Evolutionary conservation across 495 filamentous ascomycete species (phyloP).

Genomic region (Aspergillus hancockii): DNA sequence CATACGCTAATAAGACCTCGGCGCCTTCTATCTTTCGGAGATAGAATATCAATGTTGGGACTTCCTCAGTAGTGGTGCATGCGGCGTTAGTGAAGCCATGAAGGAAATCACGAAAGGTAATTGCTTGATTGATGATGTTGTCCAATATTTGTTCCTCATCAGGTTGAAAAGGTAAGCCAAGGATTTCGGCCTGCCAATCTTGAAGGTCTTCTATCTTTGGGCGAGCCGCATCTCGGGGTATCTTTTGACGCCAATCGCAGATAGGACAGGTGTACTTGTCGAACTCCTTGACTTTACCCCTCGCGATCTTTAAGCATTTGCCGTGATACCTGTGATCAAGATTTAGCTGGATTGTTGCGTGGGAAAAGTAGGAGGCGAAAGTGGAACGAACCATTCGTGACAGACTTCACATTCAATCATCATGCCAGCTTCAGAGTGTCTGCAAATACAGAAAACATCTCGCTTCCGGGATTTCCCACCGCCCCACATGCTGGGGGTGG

Average conservation of each 20-base stretch:
- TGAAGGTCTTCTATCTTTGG: constrained; percentile 93
- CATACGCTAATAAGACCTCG: constrained; percentile 86
- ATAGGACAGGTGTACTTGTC: constrained; percentile 99
- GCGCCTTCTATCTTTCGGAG: constrained; percentile 97
- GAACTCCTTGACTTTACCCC: constrained; percentile 96
- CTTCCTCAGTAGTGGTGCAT: constrained; percentile 79
- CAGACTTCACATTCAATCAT: constrained; percentile 99
- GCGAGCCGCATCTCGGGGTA: constrained; percentile 94
- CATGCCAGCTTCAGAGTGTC: constrained; percentile 90
- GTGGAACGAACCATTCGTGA: constrained; percentile 80
- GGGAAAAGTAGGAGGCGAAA: not conserved
- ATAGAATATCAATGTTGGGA: constrained; percentile 91
- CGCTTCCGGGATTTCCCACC: constrained; percentile 53
- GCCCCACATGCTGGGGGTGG: constrained; percentile 39
- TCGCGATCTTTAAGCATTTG: constrained; percentile 96
- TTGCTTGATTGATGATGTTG: constrained; percentile 81
- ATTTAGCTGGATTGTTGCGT: constrained; percentile 8
- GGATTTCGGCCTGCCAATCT: constrained; percentile 84
- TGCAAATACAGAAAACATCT: constrained; percentile 97
- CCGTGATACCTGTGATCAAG: constrained; percentile 78
- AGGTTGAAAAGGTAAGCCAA: constrained; percentile 85
- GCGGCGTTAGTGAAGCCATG: constrained; percentile 75
- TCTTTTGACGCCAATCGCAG: constrained; percentile 96
- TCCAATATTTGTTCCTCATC: constrained; percentile 87
- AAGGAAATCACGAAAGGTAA: constrained; percentile 82